phyloP scores from a whole-genome alignment of 305 asterid species.

The Fraxinus greggii region DNA sequence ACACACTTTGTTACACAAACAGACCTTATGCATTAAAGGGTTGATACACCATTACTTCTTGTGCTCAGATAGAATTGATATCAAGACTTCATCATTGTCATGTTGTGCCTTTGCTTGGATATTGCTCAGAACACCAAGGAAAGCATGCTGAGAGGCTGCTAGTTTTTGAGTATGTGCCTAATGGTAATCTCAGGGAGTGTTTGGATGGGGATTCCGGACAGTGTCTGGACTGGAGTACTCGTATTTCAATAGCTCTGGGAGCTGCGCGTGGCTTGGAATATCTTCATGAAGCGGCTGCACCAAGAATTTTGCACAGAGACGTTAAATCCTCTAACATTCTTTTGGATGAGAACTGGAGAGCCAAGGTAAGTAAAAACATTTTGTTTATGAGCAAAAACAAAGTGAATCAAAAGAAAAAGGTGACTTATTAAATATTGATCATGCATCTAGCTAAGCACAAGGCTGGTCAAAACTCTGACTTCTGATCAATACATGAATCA shows the following conservation, averaged over 20 bases:
- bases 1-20: background rate
- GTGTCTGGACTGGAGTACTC: constrained; percentile 66
- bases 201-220: constrained; percentile 64
- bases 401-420: background rate
- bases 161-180: constrained; percentile 75
- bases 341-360: constrained; percentile 83
- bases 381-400: background rate
- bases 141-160: constrained; percentile 77
- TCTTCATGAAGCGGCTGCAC: constrained; percentile 98
- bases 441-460: background rate
- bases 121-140: constrained; percentile 72
- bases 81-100: constrained; percentile 95
- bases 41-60: background rate
- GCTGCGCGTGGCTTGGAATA: constrained; percentile 99
- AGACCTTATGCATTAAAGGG: background rate
- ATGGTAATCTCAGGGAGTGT: constrained; percentile 84
- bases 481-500: background rate
- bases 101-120: constrained; percentile 87
- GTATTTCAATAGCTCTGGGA: constrained; percentile 82
- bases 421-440: background rate
- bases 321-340: constrained; percentile 93
- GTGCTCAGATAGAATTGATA: constrained; percentile 78
- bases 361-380: constrained; percentile 60
- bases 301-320: constrained; percentile 91
- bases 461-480: background rate